Evolutionary conservation across 768 basidiomycete species (phyloP).

Genomic region (Rossbeevera mucosa): DNA sequence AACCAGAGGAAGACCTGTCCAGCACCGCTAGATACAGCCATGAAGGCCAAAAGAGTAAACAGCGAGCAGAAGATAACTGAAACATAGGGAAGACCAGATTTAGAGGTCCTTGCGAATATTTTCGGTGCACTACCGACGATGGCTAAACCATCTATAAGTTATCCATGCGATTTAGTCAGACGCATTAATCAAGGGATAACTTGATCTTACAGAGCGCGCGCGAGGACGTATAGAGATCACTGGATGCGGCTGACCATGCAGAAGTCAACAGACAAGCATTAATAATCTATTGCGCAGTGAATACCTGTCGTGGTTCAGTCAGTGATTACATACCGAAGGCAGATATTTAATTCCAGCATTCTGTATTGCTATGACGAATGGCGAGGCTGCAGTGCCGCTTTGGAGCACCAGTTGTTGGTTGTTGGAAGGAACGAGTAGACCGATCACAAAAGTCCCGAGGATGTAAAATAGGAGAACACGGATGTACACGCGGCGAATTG

Average conservation of each 20-base stretch:
- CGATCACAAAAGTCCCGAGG: constrained; percentile 67
- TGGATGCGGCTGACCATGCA: constrained; percentile 89
- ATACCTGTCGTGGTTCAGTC: constrained; percentile 3
- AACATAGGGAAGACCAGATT: constrained; percentile 71
- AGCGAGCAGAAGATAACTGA: constrained; percentile 63
- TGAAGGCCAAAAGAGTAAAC: constrained; percentile 75
- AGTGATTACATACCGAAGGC: constrained; percentile 55
- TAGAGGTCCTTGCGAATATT: constrained; percentile 66
- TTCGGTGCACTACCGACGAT: constrained; percentile 75
- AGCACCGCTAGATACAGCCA: constrained; percentile 65
- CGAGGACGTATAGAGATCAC: constrained; percentile 86
- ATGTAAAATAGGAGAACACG: constrained; percentile 83
- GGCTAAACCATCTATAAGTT: constrained; percentile 75
- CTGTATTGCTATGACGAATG: constrained; percentile 88
- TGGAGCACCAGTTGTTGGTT: constrained; percentile 47
- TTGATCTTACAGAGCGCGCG: constrained; percentile 68
- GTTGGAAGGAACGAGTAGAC: constrained; percentile 76
- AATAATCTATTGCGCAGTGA: constrained; percentile 48
- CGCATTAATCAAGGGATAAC: background rate
- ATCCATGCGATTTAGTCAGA: background rate
- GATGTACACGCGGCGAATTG: constrained; percentile 58
- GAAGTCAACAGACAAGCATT: constrained; percentile 82
- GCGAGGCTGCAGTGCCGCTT: constrained; percentile 63
- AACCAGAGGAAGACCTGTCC: constrained; percentile 80
- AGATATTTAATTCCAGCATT: constrained; percentile 82